Conservation (phyloP, 306 rosid genomes). For the Cercis canadensis region DNA sequence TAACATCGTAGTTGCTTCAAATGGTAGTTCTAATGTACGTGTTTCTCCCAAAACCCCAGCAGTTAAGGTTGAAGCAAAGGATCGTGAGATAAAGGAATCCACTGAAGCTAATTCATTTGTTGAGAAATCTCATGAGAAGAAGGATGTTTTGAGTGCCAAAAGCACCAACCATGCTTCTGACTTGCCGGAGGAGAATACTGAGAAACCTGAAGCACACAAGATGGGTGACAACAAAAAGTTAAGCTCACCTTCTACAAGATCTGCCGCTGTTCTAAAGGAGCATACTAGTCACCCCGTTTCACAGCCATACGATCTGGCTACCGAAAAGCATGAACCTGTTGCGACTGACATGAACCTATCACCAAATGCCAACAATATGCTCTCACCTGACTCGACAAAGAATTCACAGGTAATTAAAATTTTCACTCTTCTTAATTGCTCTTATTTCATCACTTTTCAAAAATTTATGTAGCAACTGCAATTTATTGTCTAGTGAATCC, state of each 20-base stretch:
- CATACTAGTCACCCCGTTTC: slow-evolving; percentile 56
- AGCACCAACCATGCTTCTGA: slow-evolving; percentile 48
- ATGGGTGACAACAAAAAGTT: slow-evolving; percentile 45
- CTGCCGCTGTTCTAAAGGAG: slow-evolving; percentile 46
- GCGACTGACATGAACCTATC: slow-evolving; percentile 44
- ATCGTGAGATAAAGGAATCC: slow-evolving; percentile 64
- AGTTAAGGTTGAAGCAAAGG: slow-evolving; percentile 64
- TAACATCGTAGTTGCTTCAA: slow-evolving; percentile 39
- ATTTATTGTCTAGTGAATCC: neutral
- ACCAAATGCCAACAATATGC: slow-evolving; percentile 44
- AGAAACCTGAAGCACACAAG: slow-evolving; percentile 56
- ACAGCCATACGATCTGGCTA: slow-evolving; percentile 55
- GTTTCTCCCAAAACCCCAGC: slow-evolving; percentile 71
- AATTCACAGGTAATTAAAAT: slow-evolving; percentile 56
- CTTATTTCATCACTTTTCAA: slow-evolving; percentile 15
- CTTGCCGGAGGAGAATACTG: slow-evolving; percentile 51
- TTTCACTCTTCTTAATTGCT: slow-evolving; percentile 7
- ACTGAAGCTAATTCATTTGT: slow-evolving; percentile 48
- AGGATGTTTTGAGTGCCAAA: slow-evolving; percentile 56
- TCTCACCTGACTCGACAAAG: slow-evolving; percentile 62
- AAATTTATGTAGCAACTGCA: neutral
- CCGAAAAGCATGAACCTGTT: slow-evolving; percentile 60
- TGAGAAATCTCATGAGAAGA: slow-evolving; percentile 54
- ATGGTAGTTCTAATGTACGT: slow-evolving; percentile 53
- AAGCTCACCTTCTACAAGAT: slow-evolving; percentile 53